Base-by-base conservation (phyloP, 805 yeast species). In the Candida sphagnicola region DNA sequence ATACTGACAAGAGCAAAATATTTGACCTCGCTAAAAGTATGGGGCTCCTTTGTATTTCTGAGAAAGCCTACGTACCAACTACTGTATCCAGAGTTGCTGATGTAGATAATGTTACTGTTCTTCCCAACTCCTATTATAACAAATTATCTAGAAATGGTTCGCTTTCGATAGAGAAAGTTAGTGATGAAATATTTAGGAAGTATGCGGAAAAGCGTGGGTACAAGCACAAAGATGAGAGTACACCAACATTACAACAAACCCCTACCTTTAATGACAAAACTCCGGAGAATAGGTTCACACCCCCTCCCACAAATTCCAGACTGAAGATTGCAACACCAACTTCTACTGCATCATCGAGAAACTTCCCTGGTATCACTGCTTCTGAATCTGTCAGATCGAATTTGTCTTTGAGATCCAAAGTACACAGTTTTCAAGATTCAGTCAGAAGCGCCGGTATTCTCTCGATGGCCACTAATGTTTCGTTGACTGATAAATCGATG, bases 401-500 rank as follows among this genome's bases (percentile, higher is more conserved):
- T 43, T 50, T 59, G 41, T 59, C 67, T 6, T 50, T 50, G 28
- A 53, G 47, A 19, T 61, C 65, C n/a, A 50, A 49, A 30, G 51
- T 48, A 12, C 49, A 49, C 18, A 61, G 66, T 39, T 37, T 59
- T 16, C 35, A 51, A 11, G 70, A 64, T 15, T 61, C 72, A 2
- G 44, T 66, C 28, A 55, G 60, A 8, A 62, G 67, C 4, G 48
- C 53, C 11, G 65, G 61, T 5, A 48, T 50, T 2, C 53, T 67
- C 38, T 68, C 76, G 1, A 74, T 76, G 47, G 75, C 78, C 40
- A 82, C 89, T 0, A 71, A 75, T 53, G 81, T 80, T 5, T 80
- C 88, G 0, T 62, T 79, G 35, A 77, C 82, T 1, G 85, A 80
- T 47, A 77, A 77, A 34, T 78, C 80, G 31, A 85, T 85, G 74